Percentiles rank a stretch among this genome's conserved stretches.
These are phyloP conservation scores for Parsonsia alboflavescens DNA, from an alignment of 257 asterid species.

Conservation along the genomic window DNA sequence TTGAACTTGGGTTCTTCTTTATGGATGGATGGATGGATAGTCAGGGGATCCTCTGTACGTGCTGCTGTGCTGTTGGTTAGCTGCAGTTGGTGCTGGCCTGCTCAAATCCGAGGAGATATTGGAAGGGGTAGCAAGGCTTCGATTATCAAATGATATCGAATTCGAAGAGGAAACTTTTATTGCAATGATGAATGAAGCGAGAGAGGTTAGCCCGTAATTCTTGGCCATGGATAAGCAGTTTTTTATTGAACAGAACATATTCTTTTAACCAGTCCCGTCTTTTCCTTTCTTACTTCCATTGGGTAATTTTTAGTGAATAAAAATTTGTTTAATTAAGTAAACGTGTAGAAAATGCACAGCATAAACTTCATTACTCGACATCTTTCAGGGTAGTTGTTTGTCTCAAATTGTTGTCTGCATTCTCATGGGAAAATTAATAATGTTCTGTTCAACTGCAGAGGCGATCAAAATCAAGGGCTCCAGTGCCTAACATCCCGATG, in stretches of 20 bases:
- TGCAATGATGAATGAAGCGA: conserved; percentile 79
- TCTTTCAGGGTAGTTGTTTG: not conserved
- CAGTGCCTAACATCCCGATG: conserved; percentile 67
- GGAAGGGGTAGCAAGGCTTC: conserved; percentile 90
- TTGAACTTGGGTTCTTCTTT: no score
- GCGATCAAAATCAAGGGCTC: conserved; percentile 47
- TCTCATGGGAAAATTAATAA: not conserved
- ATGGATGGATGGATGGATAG: conserved; percentile 45
- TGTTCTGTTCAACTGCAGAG: conserved; percentile 38
- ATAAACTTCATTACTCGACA: not conserved
- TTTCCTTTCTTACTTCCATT: no score
- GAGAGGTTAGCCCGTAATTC: conserved; percentile 49
- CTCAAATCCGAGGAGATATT: conserved; percentile 91
- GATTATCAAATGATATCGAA: conserved; percentile 81
- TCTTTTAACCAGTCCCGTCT: no score
- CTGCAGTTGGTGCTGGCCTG: conserved; percentile 93
- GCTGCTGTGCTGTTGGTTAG: conserved; percentile 84
- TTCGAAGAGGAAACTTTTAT: conserved; percentile 85
- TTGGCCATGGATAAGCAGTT: not conserved
- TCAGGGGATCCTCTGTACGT: conserved; percentile 85
- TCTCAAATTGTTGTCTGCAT: not conserved
- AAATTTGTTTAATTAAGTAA: not conserved
- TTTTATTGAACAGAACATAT: no score
- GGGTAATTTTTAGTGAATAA: not conserved
- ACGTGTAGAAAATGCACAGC: not conserved